Percentiles rank a stretch among this genome's conserved stretches.
Conservation (phyloP, 352 stramenopile species). For the Phytophthora cryptogea region DNA sequence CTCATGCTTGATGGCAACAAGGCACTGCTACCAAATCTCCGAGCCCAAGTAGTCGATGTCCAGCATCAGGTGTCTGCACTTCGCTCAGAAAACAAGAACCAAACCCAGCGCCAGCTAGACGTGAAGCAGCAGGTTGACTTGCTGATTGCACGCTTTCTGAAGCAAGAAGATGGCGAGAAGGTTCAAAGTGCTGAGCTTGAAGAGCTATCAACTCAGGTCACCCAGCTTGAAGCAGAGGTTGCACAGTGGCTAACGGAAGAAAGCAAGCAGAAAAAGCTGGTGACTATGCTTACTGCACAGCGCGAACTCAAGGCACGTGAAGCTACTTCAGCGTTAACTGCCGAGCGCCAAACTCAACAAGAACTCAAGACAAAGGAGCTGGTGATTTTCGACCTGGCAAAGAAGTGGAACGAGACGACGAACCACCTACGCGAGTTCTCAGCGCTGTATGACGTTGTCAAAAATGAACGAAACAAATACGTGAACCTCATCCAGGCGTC, state of each 20-base stretch:
- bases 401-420: slow-evolving; percentile 94
- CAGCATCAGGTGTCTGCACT: slow-evolving; percentile 67
- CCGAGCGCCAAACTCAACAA: slow-evolving; percentile 86
- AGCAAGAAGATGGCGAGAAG: slow-evolving; percentile 86
- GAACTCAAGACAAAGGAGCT: slow-evolving; percentile 94
- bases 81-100: slow-evolving; percentile 70
- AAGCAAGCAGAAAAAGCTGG: slow-evolving; percentile 87
- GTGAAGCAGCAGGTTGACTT: slow-evolving; percentile 93
- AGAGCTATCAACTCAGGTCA: slow-evolving; percentile 60
- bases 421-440: slow-evolving; percentile 94
- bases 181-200: slow-evolving; percentile 70
- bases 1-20: slow-evolving; percentile 70
- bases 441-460: slow-evolving; percentile 94
- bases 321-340: slow-evolving; percentile 65
- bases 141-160: slow-evolving; percentile 87
- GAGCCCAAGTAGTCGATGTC: slow-evolving; percentile 79
- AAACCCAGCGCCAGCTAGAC: slow-evolving; percentile 65
- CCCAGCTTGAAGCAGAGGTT: slow-evolving; percentile 81
- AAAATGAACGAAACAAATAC: slow-evolving; percentile 97
- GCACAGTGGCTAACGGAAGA: slow-evolving; percentile 89
- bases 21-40: slow-evolving; percentile 79
- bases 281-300: slow-evolving; percentile 88
- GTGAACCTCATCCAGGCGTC: slow-evolving; percentile 94
- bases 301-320: slow-evolving; percentile 92
- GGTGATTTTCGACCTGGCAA: slow-evolving; percentile 93